phyloP scores from a whole-genome alignment of 1,284 basidiomycete genomes.

The Fistulina hepatica region DNA sequence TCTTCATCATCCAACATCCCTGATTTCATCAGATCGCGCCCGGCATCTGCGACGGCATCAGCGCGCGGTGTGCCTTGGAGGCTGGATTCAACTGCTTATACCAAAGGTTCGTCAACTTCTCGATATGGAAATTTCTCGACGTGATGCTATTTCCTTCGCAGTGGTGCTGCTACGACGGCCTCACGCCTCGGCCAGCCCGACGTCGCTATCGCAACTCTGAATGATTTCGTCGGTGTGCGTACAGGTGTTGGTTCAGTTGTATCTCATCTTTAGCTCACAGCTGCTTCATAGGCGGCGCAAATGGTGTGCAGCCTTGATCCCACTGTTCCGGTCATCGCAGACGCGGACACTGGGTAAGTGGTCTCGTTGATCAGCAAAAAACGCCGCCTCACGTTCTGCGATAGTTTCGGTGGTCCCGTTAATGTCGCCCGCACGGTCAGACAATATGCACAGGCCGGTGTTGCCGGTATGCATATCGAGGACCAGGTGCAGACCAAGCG shows the following conservation, averaged over 20 bases:
- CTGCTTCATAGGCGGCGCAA: constrained; percentile 24
- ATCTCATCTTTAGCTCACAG: constrained; percentile 1
- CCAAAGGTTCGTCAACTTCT: constrained; percentile 35
- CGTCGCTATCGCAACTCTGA: constrained; percentile 70
- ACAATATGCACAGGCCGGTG: constrained; percentile 60
- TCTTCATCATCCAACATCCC: background rate
- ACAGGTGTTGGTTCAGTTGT: constrained; percentile 1
- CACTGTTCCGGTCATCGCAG: constrained; percentile 62
- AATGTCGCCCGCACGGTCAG: constrained; percentile 70
- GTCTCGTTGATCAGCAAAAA: background rate
- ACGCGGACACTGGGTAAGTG: constrained; percentile 70
- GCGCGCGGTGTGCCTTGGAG: constrained; percentile 66
- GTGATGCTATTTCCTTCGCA: constrained; percentile 12
- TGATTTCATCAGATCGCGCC: constrained; percentile 44
- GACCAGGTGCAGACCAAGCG: constrained; percentile 79
- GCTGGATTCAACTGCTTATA: constrained; percentile 69
- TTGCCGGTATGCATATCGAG: constrained; percentile 73
- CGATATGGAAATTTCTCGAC: no score
- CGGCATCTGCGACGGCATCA: constrained; percentile 75
- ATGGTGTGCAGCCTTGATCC: constrained; percentile 60
- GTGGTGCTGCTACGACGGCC: constrained; percentile 58
- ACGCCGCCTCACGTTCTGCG: background rate
- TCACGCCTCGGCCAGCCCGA: constrained; percentile 63
- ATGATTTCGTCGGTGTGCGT: constrained; percentile 58
- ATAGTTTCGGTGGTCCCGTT: constrained; percentile 63